phyloP scores from a whole-genome alignment of 441 rosid genomes.

The Pelargonium australe region DNA sequence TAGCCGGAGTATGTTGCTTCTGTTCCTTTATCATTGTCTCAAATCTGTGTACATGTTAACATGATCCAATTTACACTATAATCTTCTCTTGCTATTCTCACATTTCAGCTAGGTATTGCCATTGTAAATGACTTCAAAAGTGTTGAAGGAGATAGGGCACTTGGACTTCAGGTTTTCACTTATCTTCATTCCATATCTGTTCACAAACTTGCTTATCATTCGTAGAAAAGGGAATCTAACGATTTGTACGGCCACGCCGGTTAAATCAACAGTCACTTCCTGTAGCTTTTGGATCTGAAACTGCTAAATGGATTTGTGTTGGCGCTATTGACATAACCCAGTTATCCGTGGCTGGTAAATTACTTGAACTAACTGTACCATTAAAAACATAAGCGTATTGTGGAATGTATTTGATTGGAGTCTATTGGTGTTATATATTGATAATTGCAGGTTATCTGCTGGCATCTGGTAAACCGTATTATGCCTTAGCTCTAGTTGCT shows the following conservation, averaged over 20 bases:
- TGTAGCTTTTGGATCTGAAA: conserved; percentile 92
- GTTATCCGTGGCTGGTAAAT: conserved; percentile 79
- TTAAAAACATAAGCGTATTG: neutral
- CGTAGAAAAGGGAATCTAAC: neutral
- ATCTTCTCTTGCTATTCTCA: conserved; percentile 16
- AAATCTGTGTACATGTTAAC: neutral
- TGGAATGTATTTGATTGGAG: neutral
- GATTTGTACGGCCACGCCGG: conserved; percentile 10
- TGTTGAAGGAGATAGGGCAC: conserved; percentile 86
- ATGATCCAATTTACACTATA: neutral
- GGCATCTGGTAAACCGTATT: conserved; percentile 82
- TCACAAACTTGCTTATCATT: neutral
- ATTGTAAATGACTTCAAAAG: conserved; percentile 98
- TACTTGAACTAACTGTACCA: neutral
- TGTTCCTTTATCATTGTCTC: neutral
- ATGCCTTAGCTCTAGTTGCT: conserved; percentile 77
- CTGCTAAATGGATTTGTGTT: conserved; percentile 99
- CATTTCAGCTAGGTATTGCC: conserved; percentile 75
- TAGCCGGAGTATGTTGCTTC: conserved; percentile 70
- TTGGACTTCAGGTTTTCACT: conserved; percentile 76
- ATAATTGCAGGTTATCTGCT: conserved; percentile 69
- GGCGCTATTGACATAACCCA: conserved; percentile 93
- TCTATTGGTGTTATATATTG: neutral
- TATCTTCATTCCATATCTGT: neutral
- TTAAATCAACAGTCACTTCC: conserved; percentile 65